These are phyloP conservation scores for Fonsecaea pedrosoi DNA, from an alignment of 2,329 filamentous ascomycete species.

Conservation along the genomic window DNA sequence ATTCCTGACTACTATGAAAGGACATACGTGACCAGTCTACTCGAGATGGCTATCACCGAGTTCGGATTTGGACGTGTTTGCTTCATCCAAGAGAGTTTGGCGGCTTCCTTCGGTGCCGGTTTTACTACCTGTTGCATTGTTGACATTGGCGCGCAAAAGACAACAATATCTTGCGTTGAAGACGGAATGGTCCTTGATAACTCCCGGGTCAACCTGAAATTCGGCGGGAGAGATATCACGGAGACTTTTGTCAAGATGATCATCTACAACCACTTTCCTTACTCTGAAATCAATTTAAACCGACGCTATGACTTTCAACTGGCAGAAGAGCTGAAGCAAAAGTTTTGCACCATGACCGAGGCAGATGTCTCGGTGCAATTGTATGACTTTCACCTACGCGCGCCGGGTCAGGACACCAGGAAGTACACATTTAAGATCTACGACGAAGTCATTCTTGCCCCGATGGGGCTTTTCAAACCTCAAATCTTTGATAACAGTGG, in stretches of 20 bases:
- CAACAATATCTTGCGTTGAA: conserved; percentile 94
- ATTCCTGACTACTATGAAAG: conserved; percentile 98
- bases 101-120: conserved; percentile 91
- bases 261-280: conserved; percentile 94
- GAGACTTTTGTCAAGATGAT: conserved; percentile 98
- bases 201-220: conserved; percentile 93
- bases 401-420: conserved; percentile 83
- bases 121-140: conserved; percentile 95
- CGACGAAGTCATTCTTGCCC: conserved; percentile 91
- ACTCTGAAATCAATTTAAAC: conserved; percentile 89
- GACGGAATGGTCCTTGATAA: conserved; percentile 95
- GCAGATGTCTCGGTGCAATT: conserved; percentile 86
- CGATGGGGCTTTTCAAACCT: conserved; percentile 93
- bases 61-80: conserved; percentile 89
- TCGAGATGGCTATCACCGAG: conserved; percentile 85
- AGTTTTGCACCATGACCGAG: conserved; percentile 89
- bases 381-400: conserved; percentile 87
- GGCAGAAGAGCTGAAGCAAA: conserved; percentile 94
- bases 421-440: conserved; percentile 98
- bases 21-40: conserved; percentile 80
- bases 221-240: conserved; percentile 89
- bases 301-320: conserved; percentile 90
- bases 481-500: conserved; percentile 74
- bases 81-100: conserved; percentile 95
- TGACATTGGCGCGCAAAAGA: conserved; percentile 96